Conservation (phyloP, 2,329 filamentous ascomycete species). For the Aspergillus carbonarius region DNA sequence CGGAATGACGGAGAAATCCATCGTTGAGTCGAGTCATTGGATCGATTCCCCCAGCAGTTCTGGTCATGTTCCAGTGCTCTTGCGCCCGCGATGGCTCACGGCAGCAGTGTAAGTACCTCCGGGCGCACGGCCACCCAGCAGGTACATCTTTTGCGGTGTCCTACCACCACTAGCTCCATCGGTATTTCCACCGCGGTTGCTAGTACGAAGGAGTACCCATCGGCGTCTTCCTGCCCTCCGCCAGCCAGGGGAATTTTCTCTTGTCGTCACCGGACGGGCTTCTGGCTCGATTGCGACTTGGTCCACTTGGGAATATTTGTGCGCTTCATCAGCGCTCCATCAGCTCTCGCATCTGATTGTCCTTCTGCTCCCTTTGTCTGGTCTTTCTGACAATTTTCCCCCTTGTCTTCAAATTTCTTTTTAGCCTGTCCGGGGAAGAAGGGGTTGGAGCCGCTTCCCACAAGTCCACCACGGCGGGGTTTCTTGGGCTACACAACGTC, state of each 20-base stretch:
- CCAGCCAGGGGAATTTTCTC: background rate
- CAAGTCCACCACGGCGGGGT: conserved; percentile 22
- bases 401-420: conserved; percentile 1
- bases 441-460: conserved; percentile 18
- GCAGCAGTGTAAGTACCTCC: background rate
- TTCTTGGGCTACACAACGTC: conserved; percentile 20
- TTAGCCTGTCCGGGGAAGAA: conserved; percentile 12
- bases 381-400: background rate
- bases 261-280: background rate
- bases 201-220: too few relatives aligned
- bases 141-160: background rate
- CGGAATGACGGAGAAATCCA: too few relatives aligned
- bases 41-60: too few relatives aligned
- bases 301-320: background rate
- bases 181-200: too few relatives aligned
- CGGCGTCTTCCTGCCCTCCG: background rate
- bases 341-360: background rate
- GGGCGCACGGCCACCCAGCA: background rate
- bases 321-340: background rate
- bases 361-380: background rate
- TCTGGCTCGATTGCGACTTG: background rate
- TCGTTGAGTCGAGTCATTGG: too few relatives aligned
- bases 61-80: too few relatives aligned
- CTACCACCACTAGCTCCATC: too few relatives aligned
- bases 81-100: too few relatives aligned